Percentiles rank a stretch among this genome's conserved stretches.
These are phyloP conservation scores for Chaetomium cochliodes DNA, from an alignment of 495 filamentous ascomycete genomes.

Conservation along the genomic window DNA sequence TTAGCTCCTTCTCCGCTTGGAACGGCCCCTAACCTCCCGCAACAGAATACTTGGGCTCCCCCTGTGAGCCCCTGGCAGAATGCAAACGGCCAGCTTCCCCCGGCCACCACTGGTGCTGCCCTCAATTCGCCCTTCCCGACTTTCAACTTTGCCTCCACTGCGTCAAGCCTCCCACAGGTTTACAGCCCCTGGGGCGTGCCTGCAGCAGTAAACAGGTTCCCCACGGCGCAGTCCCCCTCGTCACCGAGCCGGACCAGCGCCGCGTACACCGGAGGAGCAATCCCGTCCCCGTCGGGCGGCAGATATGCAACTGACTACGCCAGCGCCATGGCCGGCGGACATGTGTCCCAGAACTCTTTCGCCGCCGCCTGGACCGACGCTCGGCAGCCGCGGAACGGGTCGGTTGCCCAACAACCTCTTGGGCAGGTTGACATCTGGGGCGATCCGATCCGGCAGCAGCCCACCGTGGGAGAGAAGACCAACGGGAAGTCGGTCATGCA, in stretches of 20 bases:
- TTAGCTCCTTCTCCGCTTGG: not conserved
- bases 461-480: not conserved
- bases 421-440: constrained; percentile 2
- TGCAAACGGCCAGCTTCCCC: not conserved
- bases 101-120: constrained; percentile 1
- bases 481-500: constrained; percentile 2
- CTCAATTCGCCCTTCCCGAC: constrained; percentile 28
- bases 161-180: constrained; percentile 32
- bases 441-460: not conserved
- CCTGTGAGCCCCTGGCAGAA: constrained; percentile 14
- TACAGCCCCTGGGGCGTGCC: constrained; percentile 36
- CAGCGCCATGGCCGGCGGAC: constrained; percentile 14
- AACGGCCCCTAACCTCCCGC: constrained; percentile 1
- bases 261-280: not conserved
- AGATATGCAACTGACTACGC: constrained; percentile 14
- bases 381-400: constrained; percentile 13
- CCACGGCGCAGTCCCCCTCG: constrained; percentile 13
- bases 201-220: constrained; percentile 7
- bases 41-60: constrained; percentile 20
- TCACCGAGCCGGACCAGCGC: not conserved
- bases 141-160: constrained; percentile 25
- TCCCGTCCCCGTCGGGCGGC: constrained; percentile 4
- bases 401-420: not conserved
- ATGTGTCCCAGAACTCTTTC: constrained; percentile 6
- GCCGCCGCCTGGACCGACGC: constrained; percentile 24